Conservation (phyloP, 1,139 yeast genomes). For the Arxiozyma heterogenica region DNA sequence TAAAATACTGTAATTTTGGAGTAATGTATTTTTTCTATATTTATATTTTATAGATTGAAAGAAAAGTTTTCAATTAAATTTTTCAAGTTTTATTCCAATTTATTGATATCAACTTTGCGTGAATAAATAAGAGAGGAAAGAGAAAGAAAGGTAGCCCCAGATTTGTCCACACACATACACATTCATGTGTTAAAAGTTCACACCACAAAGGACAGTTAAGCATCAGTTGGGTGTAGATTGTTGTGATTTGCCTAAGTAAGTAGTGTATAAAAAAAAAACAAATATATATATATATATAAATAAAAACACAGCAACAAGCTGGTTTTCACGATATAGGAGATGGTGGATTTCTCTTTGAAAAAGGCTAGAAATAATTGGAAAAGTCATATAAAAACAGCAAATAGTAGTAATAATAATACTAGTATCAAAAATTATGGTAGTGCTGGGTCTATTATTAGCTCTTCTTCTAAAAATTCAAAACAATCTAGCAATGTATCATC, state of each 20-base stretch:
- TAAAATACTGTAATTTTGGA: not conserved
- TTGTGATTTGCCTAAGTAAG: too few relatives aligned
- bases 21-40: too few relatives aligned
- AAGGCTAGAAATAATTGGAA: conserved; percentile 29
- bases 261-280: too few relatives aligned
- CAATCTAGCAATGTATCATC: not conserved
- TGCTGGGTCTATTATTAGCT: not conserved
- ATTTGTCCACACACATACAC: too few relatives aligned
- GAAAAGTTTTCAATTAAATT: not conserved
- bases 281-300: too few relatives aligned
- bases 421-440: not conserved
- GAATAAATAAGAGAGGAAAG: too few relatives aligned
- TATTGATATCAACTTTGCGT: too few relatives aligned
- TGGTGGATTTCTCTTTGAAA: conserved; percentile 31
- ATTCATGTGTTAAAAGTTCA: too few relatives aligned
- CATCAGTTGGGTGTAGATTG: too few relatives aligned
- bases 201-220: too few relatives aligned
- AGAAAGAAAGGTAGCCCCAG: too few relatives aligned
- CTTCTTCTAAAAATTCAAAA: not conserved
- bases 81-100: not conserved
- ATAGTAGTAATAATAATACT: not conserved
- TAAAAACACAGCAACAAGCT: too few relatives aligned
- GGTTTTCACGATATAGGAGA: conserved; percentile 3
- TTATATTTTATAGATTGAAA: not conserved
- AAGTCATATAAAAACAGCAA: conserved; percentile 6